Evolutionary conservation across 352 stramenopile species (phyloP).

Genomic region (Globisporangium acanthophoron): DNA sequence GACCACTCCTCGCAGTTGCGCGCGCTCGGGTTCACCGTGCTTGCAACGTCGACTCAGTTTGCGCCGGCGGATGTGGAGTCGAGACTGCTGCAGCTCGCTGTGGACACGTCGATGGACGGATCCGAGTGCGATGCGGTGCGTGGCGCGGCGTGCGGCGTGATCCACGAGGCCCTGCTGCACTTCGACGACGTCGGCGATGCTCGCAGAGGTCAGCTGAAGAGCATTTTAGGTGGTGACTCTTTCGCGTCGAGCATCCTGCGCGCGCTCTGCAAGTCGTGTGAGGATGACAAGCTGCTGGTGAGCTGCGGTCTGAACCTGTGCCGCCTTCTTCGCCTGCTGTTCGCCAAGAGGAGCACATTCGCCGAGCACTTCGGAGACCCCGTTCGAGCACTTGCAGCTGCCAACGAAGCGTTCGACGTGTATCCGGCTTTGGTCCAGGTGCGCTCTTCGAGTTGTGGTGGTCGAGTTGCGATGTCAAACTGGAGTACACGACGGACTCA

Average conservation of each 20-base stretch:
- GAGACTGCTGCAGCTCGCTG: conserved; percentile 33
- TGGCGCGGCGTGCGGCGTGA: conserved; percentile 26
- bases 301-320: conserved; percentile 19
- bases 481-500: background rate
- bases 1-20: conserved; percentile 46
- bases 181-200: conserved; percentile 12
- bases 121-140: conserved; percentile 54
- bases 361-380: conserved; percentile 26
- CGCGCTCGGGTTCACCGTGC: conserved; percentile 34
- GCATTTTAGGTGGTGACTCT: conserved; percentile 14
- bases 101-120: conserved; percentile 41
- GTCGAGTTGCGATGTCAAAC: background rate
- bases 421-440: conserved; percentile 39
- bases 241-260: conserved; percentile 19
- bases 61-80: background rate
- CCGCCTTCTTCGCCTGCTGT: conserved; percentile 29
- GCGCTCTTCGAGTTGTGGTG: background rate
- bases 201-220: conserved; percentile 14
- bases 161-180: conserved; percentile 24
- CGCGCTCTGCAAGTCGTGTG: conserved; percentile 17
- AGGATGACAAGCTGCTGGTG: conserved; percentile 24
- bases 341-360: conserved; percentile 15
- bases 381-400: conserved; percentile 17
- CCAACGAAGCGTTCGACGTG: conserved; percentile 24
- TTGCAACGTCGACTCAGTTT: conserved; percentile 7